A percentile compares a stretch with the other conserved stretches of the same genome.
Conservation (phyloP, 768 basidiomycete species). For the Tricholoma sp. region DNA sequence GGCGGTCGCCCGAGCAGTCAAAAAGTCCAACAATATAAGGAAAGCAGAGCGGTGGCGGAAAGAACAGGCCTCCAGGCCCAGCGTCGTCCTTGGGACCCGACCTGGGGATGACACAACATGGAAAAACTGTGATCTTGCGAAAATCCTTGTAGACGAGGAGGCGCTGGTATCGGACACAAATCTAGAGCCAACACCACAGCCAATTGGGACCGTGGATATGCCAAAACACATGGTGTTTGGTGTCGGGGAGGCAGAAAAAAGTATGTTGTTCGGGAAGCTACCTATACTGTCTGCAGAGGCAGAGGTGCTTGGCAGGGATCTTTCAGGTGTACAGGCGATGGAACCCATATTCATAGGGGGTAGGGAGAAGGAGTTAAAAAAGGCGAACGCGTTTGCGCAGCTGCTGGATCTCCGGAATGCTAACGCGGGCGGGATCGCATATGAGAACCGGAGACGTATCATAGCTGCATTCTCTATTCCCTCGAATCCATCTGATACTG, state of each 20-base stretch:
- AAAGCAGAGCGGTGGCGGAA: slow-evolving; percentile 38
- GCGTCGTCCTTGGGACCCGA: slow-evolving; percentile 72
- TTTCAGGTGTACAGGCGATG: too few species aligned
- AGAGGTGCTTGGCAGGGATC: slow-evolving; percentile 6
- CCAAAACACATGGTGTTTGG: slow-evolving; percentile 63
- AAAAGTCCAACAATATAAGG: slow-evolving; percentile 41
- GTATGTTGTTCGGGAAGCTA: slow-evolving; percentile 61
- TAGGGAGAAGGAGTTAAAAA: slow-evolving; percentile 31
- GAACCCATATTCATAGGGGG: slow-evolving; percentile 15
- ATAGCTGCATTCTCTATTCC: slow-evolving; percentile 72
- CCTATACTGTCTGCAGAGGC: slow-evolving; percentile 46
- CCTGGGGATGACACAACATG: slow-evolving; percentile 64
- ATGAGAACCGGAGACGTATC: slow-evolving; percentile 79
- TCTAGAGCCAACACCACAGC: slow-evolving; percentile 19
- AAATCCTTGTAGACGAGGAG: slow-evolving; percentile 52
- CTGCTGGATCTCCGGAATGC: slow-evolving; percentile 85
- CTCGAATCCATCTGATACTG: slow-evolving; percentile 66
- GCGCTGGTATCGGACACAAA: slow-evolving; percentile 30
- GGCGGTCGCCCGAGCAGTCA: slow-evolving; percentile 30
- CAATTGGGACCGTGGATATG: slow-evolving; percentile 36
- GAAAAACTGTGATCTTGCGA: slow-evolving; percentile 60
- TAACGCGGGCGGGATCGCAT: slow-evolving; percentile 79
- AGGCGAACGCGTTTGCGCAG: slow-evolving; percentile 55
- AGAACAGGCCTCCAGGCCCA: slow-evolving; percentile 40
- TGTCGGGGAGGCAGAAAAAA: slow-evolving; percentile 51